Conservation (phyloP, 768 basidiomycete genomes). For the Chalciporus sphaerocephalus region DNA sequence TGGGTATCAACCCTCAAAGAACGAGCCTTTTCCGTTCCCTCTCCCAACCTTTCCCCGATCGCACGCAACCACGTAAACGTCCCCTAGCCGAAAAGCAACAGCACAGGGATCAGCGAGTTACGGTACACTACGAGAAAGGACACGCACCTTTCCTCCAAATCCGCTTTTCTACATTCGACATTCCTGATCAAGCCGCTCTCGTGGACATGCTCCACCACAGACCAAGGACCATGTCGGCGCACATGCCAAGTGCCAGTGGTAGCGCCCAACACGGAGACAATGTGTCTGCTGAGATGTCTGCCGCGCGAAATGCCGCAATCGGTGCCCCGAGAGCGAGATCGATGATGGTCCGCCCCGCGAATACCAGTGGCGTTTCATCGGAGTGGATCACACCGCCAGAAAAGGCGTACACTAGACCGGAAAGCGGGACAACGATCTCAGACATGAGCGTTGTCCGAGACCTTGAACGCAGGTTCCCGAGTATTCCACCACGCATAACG, state of each 20-base stretch:
- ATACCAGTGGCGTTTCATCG: background rate
- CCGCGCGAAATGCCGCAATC: slow-evolving; percentile 1
- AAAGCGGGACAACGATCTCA: slow-evolving; percentile 31
- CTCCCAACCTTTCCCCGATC: slow-evolving; percentile 37
- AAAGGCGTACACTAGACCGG: slow-evolving; percentile 7
- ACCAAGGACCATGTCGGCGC: slow-evolving; percentile 12
- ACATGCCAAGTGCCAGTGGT: slow-evolving; percentile 5
- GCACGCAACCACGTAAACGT: slow-evolving; percentile 4
- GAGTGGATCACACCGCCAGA: slow-evolving; percentile 16
- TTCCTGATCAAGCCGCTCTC: slow-evolving; percentile 31
- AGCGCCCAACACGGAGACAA: slow-evolving; percentile 2
- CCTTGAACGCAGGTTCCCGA: slow-evolving; percentile 52
- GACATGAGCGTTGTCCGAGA: slow-evolving; percentile 47
- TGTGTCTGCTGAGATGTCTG: slow-evolving; percentile 9
- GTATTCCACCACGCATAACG: slow-evolving; percentile 37
- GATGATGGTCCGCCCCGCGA: background rate
- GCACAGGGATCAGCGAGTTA: slow-evolving; percentile 41
- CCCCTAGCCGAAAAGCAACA: slow-evolving; percentile 6
- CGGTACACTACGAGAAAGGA: slow-evolving; percentile 42
- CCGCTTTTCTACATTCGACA: slow-evolving; percentile 49
- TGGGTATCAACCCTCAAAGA: slow-evolving; percentile 52
- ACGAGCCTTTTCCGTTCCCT: slow-evolving; percentile 51
- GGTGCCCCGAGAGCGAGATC: slow-evolving; percentile 15
- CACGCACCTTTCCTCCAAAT: slow-evolving; percentile 48
- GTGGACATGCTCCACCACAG: slow-evolving; percentile 14